Conservation (phyloP, 225 moss, liverwort and hornwort species). For the Lunularia cruciata region DNA sequence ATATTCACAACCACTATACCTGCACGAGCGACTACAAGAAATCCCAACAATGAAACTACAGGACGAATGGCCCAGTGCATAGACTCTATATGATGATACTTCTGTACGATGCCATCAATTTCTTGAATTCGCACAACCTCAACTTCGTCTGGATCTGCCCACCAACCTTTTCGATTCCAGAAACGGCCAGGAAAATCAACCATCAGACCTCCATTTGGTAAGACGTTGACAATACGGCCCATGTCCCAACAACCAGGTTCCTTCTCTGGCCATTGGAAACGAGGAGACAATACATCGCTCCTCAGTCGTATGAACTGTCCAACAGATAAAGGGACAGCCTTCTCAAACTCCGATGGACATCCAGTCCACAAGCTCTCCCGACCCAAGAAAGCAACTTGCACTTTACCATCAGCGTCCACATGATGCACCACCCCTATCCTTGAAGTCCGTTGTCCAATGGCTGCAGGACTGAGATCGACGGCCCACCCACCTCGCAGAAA, state of each 20-base stretch:
- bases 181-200: slow-evolving; percentile 88
- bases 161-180: slow-evolving; percentile 78
- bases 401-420: slow-evolving; percentile 64
- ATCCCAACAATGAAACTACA: slow-evolving; percentile 73
- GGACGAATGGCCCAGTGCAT: slow-evolving; percentile 99
- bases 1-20: slow-evolving; percentile 84
- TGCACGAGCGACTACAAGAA: slow-evolving; percentile 75
- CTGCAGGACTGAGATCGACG: slow-evolving; percentile 34
- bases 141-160: slow-evolving; percentile 89
- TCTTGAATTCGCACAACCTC: slow-evolving; percentile 78
- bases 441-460: slow-evolving; percentile 53
- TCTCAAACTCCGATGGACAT: slow-evolving; percentile 69
- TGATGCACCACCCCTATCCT: slow-evolving; percentile 74
- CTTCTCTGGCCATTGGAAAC: slow-evolving; percentile 73
- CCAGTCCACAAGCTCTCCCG: slow-evolving; percentile 76
- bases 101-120: slow-evolving; percentile 73
- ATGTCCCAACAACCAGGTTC: slow-evolving; percentile 79
- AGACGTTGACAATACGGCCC: slow-evolving; percentile 67
- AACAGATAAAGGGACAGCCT: slow-evolving; percentile 45
- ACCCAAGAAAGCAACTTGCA: slow-evolving; percentile 86
- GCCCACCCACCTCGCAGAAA: slow-evolving; percentile 61
- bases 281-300: slow-evolving; percentile 57
- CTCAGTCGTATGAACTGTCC: slow-evolving; percentile 81
- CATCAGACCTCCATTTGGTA: slow-evolving; percentile 79
- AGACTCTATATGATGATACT: slow-evolving; percentile 85